A percentile compares a stretch with the other conserved stretches of the same genome.
These are phyloP conservation scores for Tillandsia leiboldiana DNA, from an alignment of 176 grass and related monocot species.

Conservation along the genomic window DNA sequence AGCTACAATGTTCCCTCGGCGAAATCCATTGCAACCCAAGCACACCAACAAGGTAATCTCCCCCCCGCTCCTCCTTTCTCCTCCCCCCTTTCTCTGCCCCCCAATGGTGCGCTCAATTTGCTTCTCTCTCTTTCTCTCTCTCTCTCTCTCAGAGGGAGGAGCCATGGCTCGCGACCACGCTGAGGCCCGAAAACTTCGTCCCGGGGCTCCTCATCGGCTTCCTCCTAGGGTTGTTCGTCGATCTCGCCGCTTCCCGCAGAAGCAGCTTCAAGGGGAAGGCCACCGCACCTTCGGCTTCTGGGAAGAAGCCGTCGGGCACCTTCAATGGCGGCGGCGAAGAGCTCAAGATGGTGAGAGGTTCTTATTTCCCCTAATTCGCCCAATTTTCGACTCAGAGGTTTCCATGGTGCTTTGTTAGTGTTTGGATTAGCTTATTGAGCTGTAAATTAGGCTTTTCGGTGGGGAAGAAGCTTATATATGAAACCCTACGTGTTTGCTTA, in stretches of 20 bases:
- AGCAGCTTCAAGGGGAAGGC: slow-evolving; percentile 16
- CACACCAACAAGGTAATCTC: background rate
- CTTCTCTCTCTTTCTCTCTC: background rate
- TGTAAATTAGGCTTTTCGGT: too few relatives aligned
- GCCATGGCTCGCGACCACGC: slow-evolving; percentile 67
- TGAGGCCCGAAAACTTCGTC: slow-evolving; percentile 57
- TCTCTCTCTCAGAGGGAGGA: slow-evolving; percentile 34
- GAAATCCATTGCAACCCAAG: background rate
- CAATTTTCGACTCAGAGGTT: background rate
- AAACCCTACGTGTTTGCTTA: too few relatives aligned
- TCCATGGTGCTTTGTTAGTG: background rate
- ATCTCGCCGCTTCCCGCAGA: slow-evolving; percentile 44
- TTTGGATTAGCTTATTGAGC: too few relatives aligned
- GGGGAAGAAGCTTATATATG: too few relatives aligned
- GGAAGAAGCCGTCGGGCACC: slow-evolving; percentile 29
- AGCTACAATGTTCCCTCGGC: background rate
- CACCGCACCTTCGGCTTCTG: slow-evolving; percentile 19
- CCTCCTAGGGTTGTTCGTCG: slow-evolving; percentile 55
- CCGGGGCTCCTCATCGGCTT: slow-evolving; percentile 72
- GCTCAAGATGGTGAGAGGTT: slow-evolving; percentile 68
- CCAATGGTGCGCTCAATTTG: background rate
- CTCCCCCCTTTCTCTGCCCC: background rate
- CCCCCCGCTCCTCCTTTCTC: background rate
- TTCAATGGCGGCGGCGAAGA: slow-evolving; percentile 32
- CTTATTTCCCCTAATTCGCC: background rate